Base-by-base conservation (phyloP, 768 basidiomycete species). In the Amanita pseudoporphyria region DNA sequence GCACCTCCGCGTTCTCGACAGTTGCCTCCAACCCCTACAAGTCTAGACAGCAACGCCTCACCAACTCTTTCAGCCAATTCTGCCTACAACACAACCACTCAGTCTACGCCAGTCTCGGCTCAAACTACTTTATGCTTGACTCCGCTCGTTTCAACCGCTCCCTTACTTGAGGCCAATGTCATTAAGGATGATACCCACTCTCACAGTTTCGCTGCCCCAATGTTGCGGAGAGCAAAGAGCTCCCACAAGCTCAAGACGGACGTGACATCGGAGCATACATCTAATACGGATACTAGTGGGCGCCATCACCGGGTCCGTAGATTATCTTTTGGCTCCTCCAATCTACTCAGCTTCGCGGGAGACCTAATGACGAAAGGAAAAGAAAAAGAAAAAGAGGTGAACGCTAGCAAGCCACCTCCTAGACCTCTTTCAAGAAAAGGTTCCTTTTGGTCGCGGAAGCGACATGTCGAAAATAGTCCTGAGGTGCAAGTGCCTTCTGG, bases 381-480 rank as follows among this genome's bases (percentile, higher is more conserved):
- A 45, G 70, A 71, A 39, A 62, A 71, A 45, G 70, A 71, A 39
- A 62, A 62, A 16, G 66, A 63, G 35, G 56, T 53, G 53, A 62
- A 54, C 35, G 30, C 56, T 24, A 51, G 64, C 5, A 62, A 60
- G 46, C n/a, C 60, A 5, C 53, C 64, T 16, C 61, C 71, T 6
- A 75, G 71, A 28, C 26, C 26, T 35, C 57, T 82, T 28, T 64
- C 72, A 9, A 76, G 82, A 45, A 79, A 78, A 60, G 58, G 78
- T 9, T 87, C 85, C 5, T 85, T 86, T 57, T 87, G 84, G 83
- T 68, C 66, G 40, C 74, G 77, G 52, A 80, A 71, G 64, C 71
- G 76, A 21, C 32, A 43, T 38, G 3, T 45, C 45, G 56, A 64
- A 39, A 47, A 41, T 42, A 47, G 21, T 36, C 48, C 28, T 18